Conservation (phyloP, 176 grass and related monocot species). For the Pontederia crassipes region DNA sequence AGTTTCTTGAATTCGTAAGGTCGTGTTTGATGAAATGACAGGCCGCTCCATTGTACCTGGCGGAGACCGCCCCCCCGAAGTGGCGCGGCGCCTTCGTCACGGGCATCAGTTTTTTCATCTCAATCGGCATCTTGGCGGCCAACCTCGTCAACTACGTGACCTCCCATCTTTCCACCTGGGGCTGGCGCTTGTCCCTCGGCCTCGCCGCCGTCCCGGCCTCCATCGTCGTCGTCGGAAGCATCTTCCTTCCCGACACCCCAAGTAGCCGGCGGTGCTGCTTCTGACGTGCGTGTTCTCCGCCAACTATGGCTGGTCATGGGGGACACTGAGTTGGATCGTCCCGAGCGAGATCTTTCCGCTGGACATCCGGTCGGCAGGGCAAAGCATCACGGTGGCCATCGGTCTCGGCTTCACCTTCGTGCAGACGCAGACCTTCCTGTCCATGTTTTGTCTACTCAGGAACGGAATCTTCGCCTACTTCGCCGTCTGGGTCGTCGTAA, state of each 20-base stretch:
- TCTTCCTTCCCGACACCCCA: conserved; percentile 69
- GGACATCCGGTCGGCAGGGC: conserved; percentile 75
- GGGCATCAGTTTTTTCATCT: conserved; percentile 63
- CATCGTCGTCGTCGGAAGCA: conserved; percentile 42
- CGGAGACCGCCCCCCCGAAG: conserved; percentile 54
- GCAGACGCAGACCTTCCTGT: conserved; percentile 64
- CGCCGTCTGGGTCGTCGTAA: conserved; percentile 53
- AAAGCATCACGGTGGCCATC: conserved; percentile 54
- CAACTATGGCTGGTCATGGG: conserved; percentile 76
- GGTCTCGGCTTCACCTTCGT: conserved; percentile 50
- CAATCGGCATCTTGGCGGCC: conserved; percentile 34
- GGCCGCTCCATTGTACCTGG: conserved; percentile 57
- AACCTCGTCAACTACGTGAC: conserved; percentile 50
- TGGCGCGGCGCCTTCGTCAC: conserved; percentile 52
- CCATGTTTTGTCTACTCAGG: conserved; percentile 77
- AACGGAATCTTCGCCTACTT: conserved; percentile 55
- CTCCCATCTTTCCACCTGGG: conserved; percentile 24
- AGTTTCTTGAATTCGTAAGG: background rate
- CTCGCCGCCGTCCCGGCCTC: conserved; percentile 51
- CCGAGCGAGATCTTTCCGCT: conserved; percentile 74
- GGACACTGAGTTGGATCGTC: conserved; percentile 58
- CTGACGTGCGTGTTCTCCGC: conserved; percentile 38
- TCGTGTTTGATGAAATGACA: conserved; percentile 13
- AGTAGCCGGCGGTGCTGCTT: conserved; percentile 60
- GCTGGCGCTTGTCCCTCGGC: conserved; percentile 79